Evolutionary conservation across 1,284 basidiomycete species (phyloP), one percentile per base, ranked within the genome.

Genomic region (Schizopora paradoxa): DNA sequence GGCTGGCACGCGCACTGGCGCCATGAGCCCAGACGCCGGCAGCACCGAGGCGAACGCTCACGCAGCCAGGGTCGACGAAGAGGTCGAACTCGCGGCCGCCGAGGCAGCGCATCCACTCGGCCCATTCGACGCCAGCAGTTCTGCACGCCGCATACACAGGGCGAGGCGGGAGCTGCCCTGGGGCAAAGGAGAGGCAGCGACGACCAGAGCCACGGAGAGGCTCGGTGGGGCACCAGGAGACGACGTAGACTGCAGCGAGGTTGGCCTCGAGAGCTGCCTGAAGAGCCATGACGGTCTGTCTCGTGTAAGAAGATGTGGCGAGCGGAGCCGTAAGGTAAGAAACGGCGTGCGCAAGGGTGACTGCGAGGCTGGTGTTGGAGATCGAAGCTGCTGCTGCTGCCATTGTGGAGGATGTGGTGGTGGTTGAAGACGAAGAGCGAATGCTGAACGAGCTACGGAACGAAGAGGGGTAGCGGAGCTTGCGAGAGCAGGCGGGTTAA

Each of bases 21-120:
- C 62, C 66, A 8, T 56, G 51, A 26, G 61, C 62, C 56, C 62
- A 66, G 48, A 58, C 66, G 48, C 68, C 39, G 8, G 41, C 70
- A n/a, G n/a, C n/a, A n/a, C n/a, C n/a, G 58, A 75, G 69, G 51
- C 81, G 80, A 51, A 85, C 65, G 46, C 79, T 80, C 52, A 89
- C 75, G 59, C 74, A 77, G 47, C 83, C 85, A 47, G 86, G 86
- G 61, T 87, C 82, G 55, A 86, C 74, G 63, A 83, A 80, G 49
- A 89, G 74, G 62, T 88, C 85, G 56, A 88, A 81, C 63, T 84
- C 82, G 45, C 68, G 64, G 53, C 74, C 72, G 6, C 85, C 83
- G 44, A 88, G 74, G 44, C 73, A 67, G 35, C 70, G 56, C 42
- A 86, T 82, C 85, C 85, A 88, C 56, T 82, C 76, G 49, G 77